These are phyloP conservation scores for Rosa chinensis DNA, from an alignment of 306 rosid species.

Conservation along the genomic window DNA sequence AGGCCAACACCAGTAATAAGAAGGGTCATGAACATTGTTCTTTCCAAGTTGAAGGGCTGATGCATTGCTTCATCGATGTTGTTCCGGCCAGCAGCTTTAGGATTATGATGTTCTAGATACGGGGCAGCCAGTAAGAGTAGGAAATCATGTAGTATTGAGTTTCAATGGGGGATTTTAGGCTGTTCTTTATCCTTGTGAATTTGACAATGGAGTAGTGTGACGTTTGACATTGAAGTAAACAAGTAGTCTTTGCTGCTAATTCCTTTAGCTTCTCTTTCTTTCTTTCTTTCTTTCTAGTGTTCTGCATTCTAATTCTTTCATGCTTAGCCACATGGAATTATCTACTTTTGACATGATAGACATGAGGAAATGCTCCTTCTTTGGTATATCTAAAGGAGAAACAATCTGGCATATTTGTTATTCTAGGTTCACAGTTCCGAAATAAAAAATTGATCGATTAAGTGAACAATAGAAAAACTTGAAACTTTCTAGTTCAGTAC, in stretches of 20 bases:
- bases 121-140: background rate
- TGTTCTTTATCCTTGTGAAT: background rate
- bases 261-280: no score
- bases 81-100: background rate
- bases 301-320: background rate
- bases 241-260: background rate
- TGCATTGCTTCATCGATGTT: background rate
- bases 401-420: background rate
- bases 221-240: background rate
- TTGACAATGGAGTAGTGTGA: background rate
- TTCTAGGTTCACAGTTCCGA: background rate
- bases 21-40: background rate
- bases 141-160: background rate
- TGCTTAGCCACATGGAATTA: background rate
- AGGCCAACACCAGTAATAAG: background rate
- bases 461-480: background rate
- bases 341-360: background rate
- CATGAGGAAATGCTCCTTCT: no score
- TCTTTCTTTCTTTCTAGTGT: background rate
- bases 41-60: background rate
- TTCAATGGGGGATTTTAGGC: background rate
- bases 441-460: background rate
- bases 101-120: background rate
- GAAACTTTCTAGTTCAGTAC: background rate
- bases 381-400: no score